These are phyloP conservation scores for Rhizopogon roseolus DNA, from an alignment of 768 basidiomycete genomes.

Conservation along the genomic window DNA sequence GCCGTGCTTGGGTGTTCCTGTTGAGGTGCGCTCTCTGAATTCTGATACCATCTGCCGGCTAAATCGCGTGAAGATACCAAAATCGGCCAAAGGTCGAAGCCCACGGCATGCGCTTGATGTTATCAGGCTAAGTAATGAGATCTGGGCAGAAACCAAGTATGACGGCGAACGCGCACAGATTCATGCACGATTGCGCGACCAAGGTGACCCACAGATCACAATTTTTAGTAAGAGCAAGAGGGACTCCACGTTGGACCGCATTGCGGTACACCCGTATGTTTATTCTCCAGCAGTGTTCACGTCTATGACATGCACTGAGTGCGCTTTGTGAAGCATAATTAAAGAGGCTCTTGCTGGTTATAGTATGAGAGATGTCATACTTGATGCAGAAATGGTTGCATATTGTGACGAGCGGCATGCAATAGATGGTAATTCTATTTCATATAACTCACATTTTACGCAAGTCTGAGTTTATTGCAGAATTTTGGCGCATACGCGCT, in stretches of 20 bases:
- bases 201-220: constrained; percentile 43
- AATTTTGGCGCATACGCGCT: constrained; percentile 71
- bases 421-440: constrained; percentile 61
- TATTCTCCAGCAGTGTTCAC: background rate
- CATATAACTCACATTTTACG: background rate
- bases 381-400: constrained; percentile 91
- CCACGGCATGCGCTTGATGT: constrained; percentile 50
- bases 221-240: constrained; percentile 89
- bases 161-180: constrained; percentile 95
- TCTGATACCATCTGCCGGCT: too few species aligned
- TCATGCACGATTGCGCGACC: constrained; percentile 54
- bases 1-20: constrained; percentile 53
- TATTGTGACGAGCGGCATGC: constrained; percentile 51
- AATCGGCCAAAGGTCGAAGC: constrained; percentile 70
- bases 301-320: constrained; percentile 2
- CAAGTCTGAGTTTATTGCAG: constrained; percentile 28
- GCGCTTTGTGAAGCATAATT: constrained; percentile 42
- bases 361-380: constrained; percentile 39
- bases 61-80: constrained; percentile 56
- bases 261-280: constrained; percentile 51
- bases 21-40: constrained; percentile 44
- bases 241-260: constrained; percentile 75
- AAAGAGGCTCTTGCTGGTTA: constrained; percentile 47
- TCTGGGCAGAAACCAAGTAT: constrained; percentile 93
- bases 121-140: constrained; percentile 17